Percentiles rank a stretch among this genome's conserved stretches.
phyloP scores from a whole-genome alignment of 768 basidiomycete species.

The Auriscalpium orientale region DNA sequence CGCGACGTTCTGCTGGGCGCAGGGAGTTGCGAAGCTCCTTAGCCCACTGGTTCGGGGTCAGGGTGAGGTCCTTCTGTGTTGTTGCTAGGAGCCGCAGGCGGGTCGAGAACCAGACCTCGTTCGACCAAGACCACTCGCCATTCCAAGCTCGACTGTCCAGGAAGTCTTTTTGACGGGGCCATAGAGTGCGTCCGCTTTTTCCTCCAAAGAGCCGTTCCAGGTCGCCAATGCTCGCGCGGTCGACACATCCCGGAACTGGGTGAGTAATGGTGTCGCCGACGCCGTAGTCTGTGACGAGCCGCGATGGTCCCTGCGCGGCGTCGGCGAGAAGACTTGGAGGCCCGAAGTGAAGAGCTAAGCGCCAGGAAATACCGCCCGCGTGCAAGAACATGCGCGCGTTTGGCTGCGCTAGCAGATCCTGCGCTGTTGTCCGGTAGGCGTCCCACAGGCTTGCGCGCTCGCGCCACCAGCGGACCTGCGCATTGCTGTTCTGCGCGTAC shows the following conservation, averaged over 20 bases:
- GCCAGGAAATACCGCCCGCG: background rate
- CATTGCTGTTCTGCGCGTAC: too few relatives aligned
- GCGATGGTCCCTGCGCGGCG: background rate
- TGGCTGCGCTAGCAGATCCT: background rate
- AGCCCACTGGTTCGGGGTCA: too few relatives aligned
- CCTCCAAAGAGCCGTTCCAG: background rate
- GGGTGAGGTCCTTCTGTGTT: too few relatives aligned
- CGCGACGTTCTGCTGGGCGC: too few relatives aligned
- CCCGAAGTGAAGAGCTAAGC: background rate
- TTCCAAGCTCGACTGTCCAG: background rate
- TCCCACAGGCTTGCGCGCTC: background rate
- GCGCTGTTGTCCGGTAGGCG: background rate
- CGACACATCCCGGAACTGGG: background rate
- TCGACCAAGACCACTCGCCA: background rate
- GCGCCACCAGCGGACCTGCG: background rate
- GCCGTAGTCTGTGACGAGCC: background rate
- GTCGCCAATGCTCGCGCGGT: background rate
- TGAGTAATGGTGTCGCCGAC: background rate
- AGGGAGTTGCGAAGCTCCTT: too few relatives aligned
- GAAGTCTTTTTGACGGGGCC: background rate
- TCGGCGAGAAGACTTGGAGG: background rate
- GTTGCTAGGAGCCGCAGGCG: background rate
- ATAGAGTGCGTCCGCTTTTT: background rate
- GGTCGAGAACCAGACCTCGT: background rate
- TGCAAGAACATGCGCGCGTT: background rate